Evolutionary conservation across 257 asterid species (phyloP).

Genomic region (Phtheirospermum japonicum): DNA sequence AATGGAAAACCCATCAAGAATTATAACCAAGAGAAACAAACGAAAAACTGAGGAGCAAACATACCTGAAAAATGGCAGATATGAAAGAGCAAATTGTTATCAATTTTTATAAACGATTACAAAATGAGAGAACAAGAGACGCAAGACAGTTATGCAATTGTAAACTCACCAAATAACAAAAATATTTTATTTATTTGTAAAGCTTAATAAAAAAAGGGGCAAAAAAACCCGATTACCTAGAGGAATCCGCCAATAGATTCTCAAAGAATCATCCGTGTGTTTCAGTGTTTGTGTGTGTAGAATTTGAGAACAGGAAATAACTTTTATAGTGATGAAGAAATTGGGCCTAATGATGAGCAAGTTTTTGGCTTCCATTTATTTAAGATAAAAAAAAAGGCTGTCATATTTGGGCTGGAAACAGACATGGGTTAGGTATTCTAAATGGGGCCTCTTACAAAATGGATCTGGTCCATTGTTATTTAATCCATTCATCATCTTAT

Average conservation of each 20-base stretch:
- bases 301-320: background rate
- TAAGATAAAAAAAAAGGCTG: too few relatives aligned
- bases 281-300: background rate
- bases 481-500: too few relatives aligned
- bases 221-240: too few relatives aligned
- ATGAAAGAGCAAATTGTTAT: background rate
- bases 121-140: background rate
- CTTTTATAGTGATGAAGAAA: background rate
- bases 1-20: background rate
- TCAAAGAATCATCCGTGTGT: background rate
- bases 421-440: too few relatives aligned
- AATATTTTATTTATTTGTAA: too few relatives aligned
- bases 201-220: too few relatives aligned
- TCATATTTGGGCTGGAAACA: too few relatives aligned
- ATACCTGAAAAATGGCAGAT: background rate
- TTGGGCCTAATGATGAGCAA: conserved; percentile 3
- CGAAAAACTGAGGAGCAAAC: background rate
- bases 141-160: background rate
- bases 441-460: too few relatives aligned
- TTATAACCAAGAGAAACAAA: background rate
- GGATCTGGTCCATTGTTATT: too few relatives aligned
- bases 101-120: too few relatives aligned
- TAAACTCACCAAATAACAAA: too few relatives aligned
- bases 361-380: too few relatives aligned
- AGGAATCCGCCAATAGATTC: background rate